Conservation (phyloP, 768 basidiomycete genomes). For the Scleroderma bovista region DNA sequence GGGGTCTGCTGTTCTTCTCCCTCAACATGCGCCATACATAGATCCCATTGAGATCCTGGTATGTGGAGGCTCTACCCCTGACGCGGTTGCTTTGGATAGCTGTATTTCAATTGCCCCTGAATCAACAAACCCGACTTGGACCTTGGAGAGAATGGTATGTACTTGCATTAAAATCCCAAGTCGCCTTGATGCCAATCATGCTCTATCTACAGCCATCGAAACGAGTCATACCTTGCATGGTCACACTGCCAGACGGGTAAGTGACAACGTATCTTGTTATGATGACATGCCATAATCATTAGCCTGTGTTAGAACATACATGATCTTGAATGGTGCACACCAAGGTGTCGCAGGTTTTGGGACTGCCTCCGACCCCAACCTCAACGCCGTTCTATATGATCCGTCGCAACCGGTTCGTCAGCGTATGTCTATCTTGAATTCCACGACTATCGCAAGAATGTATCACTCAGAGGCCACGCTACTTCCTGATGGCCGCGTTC, state of each 20-base stretch:
- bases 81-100: constrained; percentile 54
- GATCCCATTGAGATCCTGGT: constrained; percentile 63
- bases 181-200: constrained; percentile 1
- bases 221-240: constrained; percentile 76
- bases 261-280: neutral
- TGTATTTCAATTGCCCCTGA: constrained; percentile 70
- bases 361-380: constrained; percentile 57
- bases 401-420: constrained; percentile 52
- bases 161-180: neutral
- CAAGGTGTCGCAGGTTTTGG: constrained; percentile 73
- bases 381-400: constrained; percentile 64
- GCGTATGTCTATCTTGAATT: constrained; percentile 61
- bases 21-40: constrained; percentile 68
- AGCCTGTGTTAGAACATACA: constrained; percentile 58
- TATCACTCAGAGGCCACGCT: constrained; percentile 78
- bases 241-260: constrained; percentile 47
- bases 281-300: neutral
- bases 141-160: constrained; percentile 73
- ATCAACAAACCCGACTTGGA: constrained; percentile 55
- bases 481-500: constrained; percentile 67
- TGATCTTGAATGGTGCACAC: constrained; percentile 72
- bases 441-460: constrained; percentile 66
- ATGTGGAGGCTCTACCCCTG: constrained; percentile 70
- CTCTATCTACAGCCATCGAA: constrained; percentile 46
- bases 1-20: constrained; percentile 64